A percentile compares a stretch with the other conserved stretches of the same genome.
phyloP scores from a whole-genome alignment of 2,329 filamentous ascomycete species.

The Cladophialophora yegresii region DNA sequence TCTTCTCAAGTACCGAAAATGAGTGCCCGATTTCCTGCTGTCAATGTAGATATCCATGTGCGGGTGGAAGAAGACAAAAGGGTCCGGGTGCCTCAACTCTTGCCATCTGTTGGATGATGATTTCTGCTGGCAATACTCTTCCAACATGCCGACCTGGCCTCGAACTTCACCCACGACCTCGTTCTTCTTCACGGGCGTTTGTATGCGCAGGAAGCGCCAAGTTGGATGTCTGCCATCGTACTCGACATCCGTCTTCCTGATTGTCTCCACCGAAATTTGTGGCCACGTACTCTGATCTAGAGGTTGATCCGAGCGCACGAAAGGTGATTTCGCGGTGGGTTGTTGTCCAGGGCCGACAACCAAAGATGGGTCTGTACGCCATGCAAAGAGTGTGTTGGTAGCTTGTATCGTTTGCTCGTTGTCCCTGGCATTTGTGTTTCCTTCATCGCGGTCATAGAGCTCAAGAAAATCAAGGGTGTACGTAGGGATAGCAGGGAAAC shows the following conservation, averaged over 20 bases:
- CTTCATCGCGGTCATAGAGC: slow-evolving; percentile 66
- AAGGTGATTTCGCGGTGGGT: slow-evolving; percentile 65
- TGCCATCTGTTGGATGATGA: slow-evolving; percentile 63
- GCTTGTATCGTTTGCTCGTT: slow-evolving; percentile 79
- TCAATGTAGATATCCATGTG: slow-evolving; percentile 90
- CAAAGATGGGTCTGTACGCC: slow-evolving; percentile 73
- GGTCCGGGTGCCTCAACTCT: slow-evolving; percentile 60
- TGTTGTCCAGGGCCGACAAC: slow-evolving; percentile 65
- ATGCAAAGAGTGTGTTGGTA: slow-evolving; percentile 71
- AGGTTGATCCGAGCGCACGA: slow-evolving; percentile 61
- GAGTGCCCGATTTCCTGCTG: slow-evolving; percentile 81
- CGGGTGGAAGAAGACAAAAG: slow-evolving; percentile 86
- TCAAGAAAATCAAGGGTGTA: slow-evolving; percentile 76
- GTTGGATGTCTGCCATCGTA: slow-evolving; percentile 62
- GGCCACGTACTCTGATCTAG: slow-evolving; percentile 60
- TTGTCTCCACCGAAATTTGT: slow-evolving; percentile 54
- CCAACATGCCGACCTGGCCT: slow-evolving; percentile 72
- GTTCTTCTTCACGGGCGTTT: slow-evolving; percentile 54
- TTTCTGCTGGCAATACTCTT: slow-evolving; percentile 67
- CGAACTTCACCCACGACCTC: slow-evolving; percentile 72
- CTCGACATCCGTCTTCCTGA: slow-evolving; percentile 53
- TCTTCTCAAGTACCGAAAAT: slow-evolving; percentile 82
- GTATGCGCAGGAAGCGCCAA: slow-evolving; percentile 64
- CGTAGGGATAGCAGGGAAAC: slow-evolving; percentile 63
- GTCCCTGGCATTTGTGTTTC: slow-evolving; percentile 55